Percentiles rank a stretch among this genome's conserved stretches.
phyloP scores from a whole-genome alignment of 2,329 filamentous ascomycete species.

The Ophiosphaerella narmari region DNA sequence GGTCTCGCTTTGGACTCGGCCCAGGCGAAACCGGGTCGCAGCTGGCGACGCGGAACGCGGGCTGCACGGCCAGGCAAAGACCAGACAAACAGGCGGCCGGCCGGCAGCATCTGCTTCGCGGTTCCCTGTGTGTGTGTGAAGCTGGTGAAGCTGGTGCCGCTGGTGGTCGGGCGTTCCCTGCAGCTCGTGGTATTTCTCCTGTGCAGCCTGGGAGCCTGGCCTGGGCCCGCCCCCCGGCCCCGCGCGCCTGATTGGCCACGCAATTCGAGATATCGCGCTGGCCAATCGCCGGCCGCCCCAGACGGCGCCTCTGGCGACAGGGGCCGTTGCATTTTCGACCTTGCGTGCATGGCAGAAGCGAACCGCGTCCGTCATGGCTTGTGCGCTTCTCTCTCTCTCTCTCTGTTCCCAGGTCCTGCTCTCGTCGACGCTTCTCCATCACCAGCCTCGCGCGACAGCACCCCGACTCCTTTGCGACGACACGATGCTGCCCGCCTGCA shows the following conservation, averaged over 20 bases:
- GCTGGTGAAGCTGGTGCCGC: background rate
- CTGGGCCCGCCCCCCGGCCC: background rate
- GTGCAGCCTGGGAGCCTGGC: too few species aligned
- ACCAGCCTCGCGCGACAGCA: conserved; percentile 17
- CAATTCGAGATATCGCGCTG: background rate
- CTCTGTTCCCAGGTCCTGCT: conserved; percentile 24
- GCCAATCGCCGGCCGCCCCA: too few species aligned
- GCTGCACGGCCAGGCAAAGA: too few species aligned
- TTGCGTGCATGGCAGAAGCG: conserved; percentile 13
- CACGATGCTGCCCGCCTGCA: conserved; percentile 31
- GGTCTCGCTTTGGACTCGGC: background rate
- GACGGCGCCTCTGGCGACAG: background rate
- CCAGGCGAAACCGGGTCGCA: too few species aligned
- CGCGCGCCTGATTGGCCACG: background rate
- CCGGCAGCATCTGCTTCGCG: too few species aligned
- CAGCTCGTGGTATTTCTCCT: too few species aligned
- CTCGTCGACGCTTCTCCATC: conserved; percentile 33
- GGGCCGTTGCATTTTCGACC: conserved; percentile 21
- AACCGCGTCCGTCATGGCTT: conserved; percentile 5
- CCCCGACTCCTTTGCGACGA: conserved; percentile 12
- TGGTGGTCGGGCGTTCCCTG: too few species aligned
- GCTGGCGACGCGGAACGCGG: too few species aligned
- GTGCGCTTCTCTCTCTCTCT: conserved; percentile 9
- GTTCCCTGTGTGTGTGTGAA: too few species aligned
- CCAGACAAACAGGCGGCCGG: too few species aligned